Percentiles rank a stretch among this genome's conserved stretches.
These are phyloP conservation scores for Gentiana macrophylla DNA, from an alignment of 257 asterid species.

Conservation along the genomic window DNA sequence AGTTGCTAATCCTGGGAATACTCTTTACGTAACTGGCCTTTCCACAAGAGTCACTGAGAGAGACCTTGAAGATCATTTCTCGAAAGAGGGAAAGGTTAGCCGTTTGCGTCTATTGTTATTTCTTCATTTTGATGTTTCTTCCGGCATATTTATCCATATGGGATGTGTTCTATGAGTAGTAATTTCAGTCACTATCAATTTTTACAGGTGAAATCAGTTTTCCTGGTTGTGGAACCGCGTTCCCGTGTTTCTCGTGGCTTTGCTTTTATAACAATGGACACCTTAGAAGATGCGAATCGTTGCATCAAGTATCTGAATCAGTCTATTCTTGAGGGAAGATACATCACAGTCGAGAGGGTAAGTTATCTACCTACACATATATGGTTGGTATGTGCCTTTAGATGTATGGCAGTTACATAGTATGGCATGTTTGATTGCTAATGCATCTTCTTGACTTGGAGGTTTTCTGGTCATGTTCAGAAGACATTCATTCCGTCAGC, in stretches of 20 bases:
- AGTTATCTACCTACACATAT: conserved; percentile 12
- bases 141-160: not conserved
- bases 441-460: conserved; percentile 65
- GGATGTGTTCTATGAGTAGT: not conserved
- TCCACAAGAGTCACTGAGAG: conserved; percentile 93
- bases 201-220: conserved; percentile 68
- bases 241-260: conserved; percentile 94
- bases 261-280: conserved; percentile 84
- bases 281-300: conserved; percentile 70
- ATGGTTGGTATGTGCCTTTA: too few relatives aligned
- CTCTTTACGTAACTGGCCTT: conserved; percentile 92
- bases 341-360: conserved; percentile 47
- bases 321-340: conserved; percentile 89
- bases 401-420: conserved; percentile 8
- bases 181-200: conserved; percentile 10
- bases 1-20: conserved; percentile 59
- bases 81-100: conserved; percentile 73
- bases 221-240: conserved; percentile 88
- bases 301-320: conserved; percentile 92
- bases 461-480: conserved; percentile 97
- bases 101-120: too few relatives aligned
- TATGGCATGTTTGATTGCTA: conserved; percentile 28
- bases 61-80: conserved; percentile 95
- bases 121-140: not conserved
- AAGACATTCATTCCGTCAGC: conserved; percentile 73